Percentiles rank a stretch among this genome's conserved stretches.
Evolutionary conservation across 2,329 filamentous ascomycete genomes (phyloP).

Genomic region (Tolypocladium album): DNA sequence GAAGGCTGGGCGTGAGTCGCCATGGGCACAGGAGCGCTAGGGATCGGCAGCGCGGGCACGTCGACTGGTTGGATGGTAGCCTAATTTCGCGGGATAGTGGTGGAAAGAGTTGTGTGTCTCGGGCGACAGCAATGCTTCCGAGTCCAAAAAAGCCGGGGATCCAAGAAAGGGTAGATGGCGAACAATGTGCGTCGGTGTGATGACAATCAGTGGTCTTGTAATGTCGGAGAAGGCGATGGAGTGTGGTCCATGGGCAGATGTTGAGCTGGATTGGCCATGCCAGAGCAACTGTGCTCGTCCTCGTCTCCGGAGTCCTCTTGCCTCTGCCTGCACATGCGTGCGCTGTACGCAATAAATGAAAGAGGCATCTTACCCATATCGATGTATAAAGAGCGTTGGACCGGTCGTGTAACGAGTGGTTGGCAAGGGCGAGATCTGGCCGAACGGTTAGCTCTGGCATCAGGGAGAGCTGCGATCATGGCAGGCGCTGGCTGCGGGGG

Average conservation of each 20-base stretch:
- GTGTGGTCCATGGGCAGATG: constrained; percentile 1
- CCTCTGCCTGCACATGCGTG: constrained; percentile 14
- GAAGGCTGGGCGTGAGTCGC: constrained; percentile 7
- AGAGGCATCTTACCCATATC: constrained; percentile 29
- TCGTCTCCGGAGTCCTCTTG: constrained; percentile 9
- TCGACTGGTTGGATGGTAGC: constrained; percentile 37
- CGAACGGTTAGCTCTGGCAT: constrained; percentile 13
- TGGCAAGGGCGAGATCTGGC: constrained; percentile 19
- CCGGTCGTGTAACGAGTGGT: constrained; percentile 12
- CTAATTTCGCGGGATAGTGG: constrained; percentile 24
- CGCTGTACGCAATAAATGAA: constrained; percentile 12
- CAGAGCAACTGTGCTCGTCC: constrained; percentile 11
- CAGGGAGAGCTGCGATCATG: constrained; percentile 4
- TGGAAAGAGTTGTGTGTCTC: constrained; percentile 8
- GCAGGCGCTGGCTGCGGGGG: not conserved
- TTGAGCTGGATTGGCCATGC: constrained; percentile 2
- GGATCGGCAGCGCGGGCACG: constrained; percentile 7
- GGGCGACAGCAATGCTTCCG: constrained; percentile 12
- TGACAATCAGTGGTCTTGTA: constrained; percentile 18
- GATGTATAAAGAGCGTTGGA: constrained; percentile 27
- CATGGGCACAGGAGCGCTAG: constrained; percentile 5
- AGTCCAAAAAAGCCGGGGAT: constrained; percentile 22
- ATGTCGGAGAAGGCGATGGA: constrained; percentile 7
- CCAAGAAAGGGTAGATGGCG: constrained; percentile 37
- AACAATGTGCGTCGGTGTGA: constrained; percentile 24